Evolutionary conservation across 2,329 filamentous ascomycete species (phyloP), one percentile per base, ranked within the genome.

Genomic region (Alternaria atra): DNA sequence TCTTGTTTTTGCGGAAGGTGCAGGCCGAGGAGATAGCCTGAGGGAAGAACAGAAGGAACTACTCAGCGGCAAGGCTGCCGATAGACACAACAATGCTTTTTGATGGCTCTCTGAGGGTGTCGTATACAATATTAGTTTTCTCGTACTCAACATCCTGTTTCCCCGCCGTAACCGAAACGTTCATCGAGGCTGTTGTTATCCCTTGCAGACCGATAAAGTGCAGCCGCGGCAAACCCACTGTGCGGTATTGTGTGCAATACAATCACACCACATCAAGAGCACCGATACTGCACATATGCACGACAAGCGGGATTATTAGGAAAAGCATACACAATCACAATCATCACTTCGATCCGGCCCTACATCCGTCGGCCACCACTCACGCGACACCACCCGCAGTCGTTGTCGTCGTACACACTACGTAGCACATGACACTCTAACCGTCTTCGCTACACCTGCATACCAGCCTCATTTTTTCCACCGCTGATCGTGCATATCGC

Each of bases 371-470:
- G 5, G 20, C 17, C 6, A 2, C 20, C 20, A 20, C 32, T n/a
- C 46, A 50, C 20, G 46, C 46, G 46, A 50, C 5, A 35, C 17
- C 30, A 50, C 46, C 46, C 30, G 30, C 25, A 43, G 40, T 35
- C 2, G 46, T 35, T 30, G 46, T 48, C 5, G 20, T 35, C 46
- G 30, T 35, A 15, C 15, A 35, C 32, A 32, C 46, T 25, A 35
- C 35, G 35, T 42, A 52, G 39, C 50, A 52, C 50, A 52, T 52
- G 50, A 52, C 46, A 32, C 25, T 35, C 20, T 58, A 39, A 47
- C 42, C 42, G 23, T 13, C 54, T 39, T 56, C 40, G 50, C 48
- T 58, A 47, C 39, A 58, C 55, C 50, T 58, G 55, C 55, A 58
- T 29, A 37, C 13, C 40, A 53, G 40, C 40, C 55, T 58, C 39